These are phyloP conservation scores for Spiraea crenata DNA, from an alignment of 331 rosid species.

Conservation along the genomic window DNA sequence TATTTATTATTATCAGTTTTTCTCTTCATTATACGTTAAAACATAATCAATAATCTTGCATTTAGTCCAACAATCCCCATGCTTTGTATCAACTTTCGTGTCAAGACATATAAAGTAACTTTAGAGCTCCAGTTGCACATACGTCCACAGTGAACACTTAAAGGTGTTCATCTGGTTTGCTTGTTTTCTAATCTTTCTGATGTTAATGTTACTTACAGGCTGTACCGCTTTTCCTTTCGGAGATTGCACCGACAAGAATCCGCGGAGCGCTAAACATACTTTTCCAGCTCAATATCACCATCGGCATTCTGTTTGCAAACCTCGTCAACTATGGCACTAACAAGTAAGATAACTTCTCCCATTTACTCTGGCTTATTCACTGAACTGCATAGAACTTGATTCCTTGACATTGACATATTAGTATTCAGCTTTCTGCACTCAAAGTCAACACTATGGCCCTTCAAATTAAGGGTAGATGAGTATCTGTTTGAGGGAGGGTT, in stretches of 20 bases:
- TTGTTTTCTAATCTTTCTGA: not conserved
- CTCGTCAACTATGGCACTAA: constrained; percentile 60
- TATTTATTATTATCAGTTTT: not conserved
- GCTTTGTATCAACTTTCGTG: no score
- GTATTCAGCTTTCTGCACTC: not conserved
- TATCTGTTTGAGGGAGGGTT: not conserved
- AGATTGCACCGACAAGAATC: constrained; percentile 82
- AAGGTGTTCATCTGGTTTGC: not conserved
- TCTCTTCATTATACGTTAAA: not conserved
- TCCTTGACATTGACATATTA: not conserved
- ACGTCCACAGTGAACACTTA: not conserved
- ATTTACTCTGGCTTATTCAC: not conserved
- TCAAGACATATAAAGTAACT: no score
- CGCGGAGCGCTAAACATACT: constrained; percentile 89
- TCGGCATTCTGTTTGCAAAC: constrained; percentile 79
- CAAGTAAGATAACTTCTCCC: constrained; percentile 44
- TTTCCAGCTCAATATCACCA: constrained; percentile 70
- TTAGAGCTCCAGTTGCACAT: no score
- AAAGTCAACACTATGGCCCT: constrained; percentile 4
- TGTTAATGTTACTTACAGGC: constrained; percentile 48
- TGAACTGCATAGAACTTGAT: not conserved
- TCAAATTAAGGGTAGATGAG: not conserved
- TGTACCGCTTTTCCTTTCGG: constrained; percentile 81
- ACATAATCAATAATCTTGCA: no score
- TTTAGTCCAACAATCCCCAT: no score